phyloP scores from a whole-genome alignment of 164 flowering plant genomes.

The Amborella trichopoda region DNA sequence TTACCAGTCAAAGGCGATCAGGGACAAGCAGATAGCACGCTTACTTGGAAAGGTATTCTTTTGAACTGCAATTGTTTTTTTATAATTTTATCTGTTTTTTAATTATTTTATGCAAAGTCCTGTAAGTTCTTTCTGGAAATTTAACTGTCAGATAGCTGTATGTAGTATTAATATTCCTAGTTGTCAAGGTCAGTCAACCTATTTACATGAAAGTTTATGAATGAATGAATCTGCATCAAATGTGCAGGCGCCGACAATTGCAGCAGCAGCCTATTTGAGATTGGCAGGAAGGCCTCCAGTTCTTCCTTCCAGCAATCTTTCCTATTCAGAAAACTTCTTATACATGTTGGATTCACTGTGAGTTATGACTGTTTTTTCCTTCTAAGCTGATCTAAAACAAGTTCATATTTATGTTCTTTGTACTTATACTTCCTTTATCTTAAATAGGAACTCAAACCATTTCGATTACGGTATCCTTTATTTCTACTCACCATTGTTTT shows the following conservation, averaged over 20 bases:
- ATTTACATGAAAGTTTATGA: too few relatives aligned
- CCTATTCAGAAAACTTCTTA: slow-evolving; percentile 93
- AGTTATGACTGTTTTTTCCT: slow-evolving; percentile 16
- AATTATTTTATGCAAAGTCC: too few relatives aligned
- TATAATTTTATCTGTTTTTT: background rate
- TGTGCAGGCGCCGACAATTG: slow-evolving; percentile 98
- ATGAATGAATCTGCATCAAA: too few relatives aligned
- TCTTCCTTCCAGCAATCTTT: slow-evolving; percentile 87
- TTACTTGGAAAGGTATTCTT: slow-evolving; percentile 84
- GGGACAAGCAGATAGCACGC: slow-evolving; percentile 96
- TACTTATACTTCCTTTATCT: too few relatives aligned
- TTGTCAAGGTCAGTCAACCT: too few relatives aligned
- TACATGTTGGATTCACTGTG: slow-evolving; percentile 99
- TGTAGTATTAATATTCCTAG: too few relatives aligned
- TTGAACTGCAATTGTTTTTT: background rate
- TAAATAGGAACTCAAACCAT: too few relatives aligned
- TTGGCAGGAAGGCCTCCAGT: slow-evolving; percentile 99
- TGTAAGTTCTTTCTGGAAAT: too few relatives aligned
- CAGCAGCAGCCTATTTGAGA: slow-evolving; percentile 96
- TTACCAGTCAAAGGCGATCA: slow-evolving; percentile 80
- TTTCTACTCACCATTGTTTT: too few relatives aligned
- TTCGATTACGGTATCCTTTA: too few relatives aligned
- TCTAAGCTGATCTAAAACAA: background rate
- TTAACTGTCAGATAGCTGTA: too few relatives aligned
- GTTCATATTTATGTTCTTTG: background rate